Percentiles rank a stretch among this genome's conserved stretches.
These are phyloP conservation scores for Agrostemma githago DNA, from an alignment of 148 eudicot species.

Conservation along the genomic window DNA sequence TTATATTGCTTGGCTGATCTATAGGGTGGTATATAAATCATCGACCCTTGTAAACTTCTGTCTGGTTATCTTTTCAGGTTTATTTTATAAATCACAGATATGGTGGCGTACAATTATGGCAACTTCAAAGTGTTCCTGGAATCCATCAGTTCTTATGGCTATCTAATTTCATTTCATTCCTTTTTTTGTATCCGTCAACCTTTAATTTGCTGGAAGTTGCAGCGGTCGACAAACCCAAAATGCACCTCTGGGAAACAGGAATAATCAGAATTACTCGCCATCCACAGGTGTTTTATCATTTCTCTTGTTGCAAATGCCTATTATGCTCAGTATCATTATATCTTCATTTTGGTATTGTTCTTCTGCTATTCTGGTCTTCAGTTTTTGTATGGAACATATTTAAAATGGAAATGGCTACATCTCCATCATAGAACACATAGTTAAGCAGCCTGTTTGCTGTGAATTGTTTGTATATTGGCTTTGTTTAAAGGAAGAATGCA, in stretches of 20 bases:
- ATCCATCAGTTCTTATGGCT: slow-evolving; percentile 77
- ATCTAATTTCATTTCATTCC: slow-evolving; percentile 66
- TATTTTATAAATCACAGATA: slow-evolving; percentile 97
- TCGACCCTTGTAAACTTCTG: background rate
- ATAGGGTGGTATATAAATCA: background rate
- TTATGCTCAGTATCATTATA: background rate
- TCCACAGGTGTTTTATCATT: slow-evolving; percentile 64
- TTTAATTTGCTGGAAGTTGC: slow-evolving; percentile 96
- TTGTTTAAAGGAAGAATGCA: background rate
- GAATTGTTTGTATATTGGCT: background rate
- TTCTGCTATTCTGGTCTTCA: background rate
- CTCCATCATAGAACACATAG: background rate
- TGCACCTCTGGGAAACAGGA: slow-evolving; percentile 99
- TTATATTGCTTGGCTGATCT: background rate
- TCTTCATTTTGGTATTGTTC: background rate
- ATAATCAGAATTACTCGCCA: slow-evolving; percentile 97
- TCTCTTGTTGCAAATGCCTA: background rate
- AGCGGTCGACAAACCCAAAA: slow-evolving; percentile 94
- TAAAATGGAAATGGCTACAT: background rate
- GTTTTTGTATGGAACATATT: background rate
- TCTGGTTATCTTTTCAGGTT: slow-evolving; percentile 49
- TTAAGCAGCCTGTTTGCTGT: background rate
- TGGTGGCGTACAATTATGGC: slow-evolving; percentile 94
- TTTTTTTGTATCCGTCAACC: slow-evolving; percentile 94
- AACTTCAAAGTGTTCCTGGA: slow-evolving; percentile 71